Base-by-base conservation (phyloP, 139 green algal genomes). In the Penium margaritaceum region DNA sequence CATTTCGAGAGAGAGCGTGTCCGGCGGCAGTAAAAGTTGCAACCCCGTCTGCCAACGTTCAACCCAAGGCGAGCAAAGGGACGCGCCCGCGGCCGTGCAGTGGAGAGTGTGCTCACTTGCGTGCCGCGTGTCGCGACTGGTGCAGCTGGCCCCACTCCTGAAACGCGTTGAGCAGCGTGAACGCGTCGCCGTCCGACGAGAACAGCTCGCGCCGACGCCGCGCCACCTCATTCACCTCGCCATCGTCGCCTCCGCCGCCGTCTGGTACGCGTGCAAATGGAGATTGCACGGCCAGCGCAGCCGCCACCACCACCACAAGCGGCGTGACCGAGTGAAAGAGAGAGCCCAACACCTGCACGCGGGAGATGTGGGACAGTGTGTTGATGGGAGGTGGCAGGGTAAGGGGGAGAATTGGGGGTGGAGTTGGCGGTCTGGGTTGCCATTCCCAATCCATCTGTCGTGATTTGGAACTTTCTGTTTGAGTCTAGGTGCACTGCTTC, bases 341-440 rank as follows among this genome's bases (percentile, higher is more conserved):
- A 2, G 72, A 79, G 9, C 72, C 72, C 2, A 79, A 53, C 24
- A 79, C 61, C 68, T 76, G 68, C n/a, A n/a, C n/a, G n/a, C n/a
- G n/a, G n/a, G n/a, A n/a, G n/a, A n/a, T n/a, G n/a, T n/a, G n/a
- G n/a, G n/a, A n/a, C n/a, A n/a, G n/a, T n/a, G n/a, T n/a, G n/a
- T n/a, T n/a, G n/a, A n/a, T n/a, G n/a, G n/a, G n/a, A n/a, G n/a
- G n/a, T n/a, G n/a, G n/a, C n/a, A n/a, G n/a, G n/a, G n/a, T n/a
- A n/a, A n/a, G n/a, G n/a, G n/a, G n/a, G n/a, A n/a, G n/a, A n/a
- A n/a, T n/a, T n/a, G n/a, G n/a, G n/a, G n/a, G n/a, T n/a, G n/a
- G n/a, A n/a, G n/a, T n/a, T n/a, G n/a, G n/a, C n/a, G n/a, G n/a
- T n/a, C n/a, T n/a, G n/a, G n/a, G n/a, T n/a, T n/a, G n/a, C n/a